Percentiles rank a stretch among this genome's conserved stretches.
Evolutionary conservation across 768 basidiomycete species (phyloP).

Genomic region (Mycena chlorophos): DNA sequence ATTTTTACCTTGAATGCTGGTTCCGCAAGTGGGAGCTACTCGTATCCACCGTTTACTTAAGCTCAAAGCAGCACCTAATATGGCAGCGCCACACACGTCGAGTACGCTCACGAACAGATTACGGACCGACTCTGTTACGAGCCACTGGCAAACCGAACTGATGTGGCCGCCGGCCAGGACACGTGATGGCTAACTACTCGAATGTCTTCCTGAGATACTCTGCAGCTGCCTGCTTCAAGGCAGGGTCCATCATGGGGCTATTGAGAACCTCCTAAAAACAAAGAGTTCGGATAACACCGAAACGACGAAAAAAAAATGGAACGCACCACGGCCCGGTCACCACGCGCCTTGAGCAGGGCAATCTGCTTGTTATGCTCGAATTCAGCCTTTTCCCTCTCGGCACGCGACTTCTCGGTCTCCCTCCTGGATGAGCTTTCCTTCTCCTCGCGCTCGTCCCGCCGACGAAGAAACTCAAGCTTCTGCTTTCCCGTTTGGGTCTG

Average conservation of each 20-base stretch:
- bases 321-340: slow-evolving; percentile 63
- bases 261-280: slow-evolving; percentile 53
- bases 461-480: slow-evolving; percentile 67
- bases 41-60: too few relatives aligned
- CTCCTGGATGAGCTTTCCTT: slow-evolving; percentile 51
- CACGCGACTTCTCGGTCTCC: slow-evolving; percentile 52
- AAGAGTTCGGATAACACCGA: background rate
- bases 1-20: background rate
- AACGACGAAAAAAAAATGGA: slow-evolving; percentile 13
- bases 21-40: too few relatives aligned
- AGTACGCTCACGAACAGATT: too few relatives aligned
- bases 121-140: too few relatives aligned
- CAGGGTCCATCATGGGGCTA: slow-evolving; percentile 57
- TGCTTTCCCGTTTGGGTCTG: slow-evolving; percentile 70
- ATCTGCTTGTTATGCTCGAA: slow-evolving; percentile 54
- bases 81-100: too few relatives aligned
- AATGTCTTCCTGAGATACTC: slow-evolving; percentile 75
- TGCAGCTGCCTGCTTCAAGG: slow-evolving; percentile 63
- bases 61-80: too few relatives aligned
- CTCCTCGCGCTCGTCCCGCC: slow-evolving; percentile 71
- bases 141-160: slow-evolving; percentile 3
- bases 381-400: slow-evolving; percentile 59
- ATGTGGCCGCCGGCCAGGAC: background rate
- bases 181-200: slow-evolving; percentile 33
- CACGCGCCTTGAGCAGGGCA: slow-evolving; percentile 57